These are phyloP conservation scores for Juglanconis juglandina DNA, from an alignment of 2,329 filamentous ascomycete genomes.

Conservation along the genomic window DNA sequence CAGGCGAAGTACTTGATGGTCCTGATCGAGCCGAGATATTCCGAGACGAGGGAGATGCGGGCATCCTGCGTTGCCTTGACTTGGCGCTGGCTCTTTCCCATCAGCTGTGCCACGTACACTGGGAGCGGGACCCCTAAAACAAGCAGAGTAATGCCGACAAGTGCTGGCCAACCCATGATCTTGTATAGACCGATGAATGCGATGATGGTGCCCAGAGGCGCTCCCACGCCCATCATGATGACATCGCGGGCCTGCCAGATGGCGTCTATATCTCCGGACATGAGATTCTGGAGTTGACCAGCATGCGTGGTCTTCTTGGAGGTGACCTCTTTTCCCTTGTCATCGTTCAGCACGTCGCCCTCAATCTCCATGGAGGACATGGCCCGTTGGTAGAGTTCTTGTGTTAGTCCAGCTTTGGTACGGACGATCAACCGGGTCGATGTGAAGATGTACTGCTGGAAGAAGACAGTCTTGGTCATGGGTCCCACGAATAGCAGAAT, in stretches of 20 bases:
- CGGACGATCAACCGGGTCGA: conserved; percentile 55
- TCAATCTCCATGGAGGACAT: conserved; percentile 55
- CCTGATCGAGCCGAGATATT: conserved; percentile 55
- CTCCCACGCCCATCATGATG: conserved; percentile 42
- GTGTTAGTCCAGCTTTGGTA: conserved; percentile 53
- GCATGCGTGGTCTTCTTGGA: conserved; percentile 21
- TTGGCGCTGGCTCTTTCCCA: conserved; percentile 48
- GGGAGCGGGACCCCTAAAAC: conserved; percentile 48
- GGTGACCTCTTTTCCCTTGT: conserved; percentile 22
- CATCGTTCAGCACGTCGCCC: conserved; percentile 45
- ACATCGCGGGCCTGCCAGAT: conserved; percentile 51
- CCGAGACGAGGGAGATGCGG: conserved; percentile 55
- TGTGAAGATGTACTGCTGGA: conserved; percentile 56
- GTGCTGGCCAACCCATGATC: conserved; percentile 53
- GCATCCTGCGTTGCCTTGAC: conserved; percentile 54
- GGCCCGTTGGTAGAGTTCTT: conserved; percentile 56
- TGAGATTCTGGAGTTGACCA: conserved; percentile 40
- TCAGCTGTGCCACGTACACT: conserved; percentile 44
- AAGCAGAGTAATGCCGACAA: conserved; percentile 49
- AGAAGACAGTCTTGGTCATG: conserved; percentile 44
- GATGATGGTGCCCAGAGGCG: conserved; percentile 44
- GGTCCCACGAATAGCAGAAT: conserved; percentile 51
- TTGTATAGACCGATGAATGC: conserved; percentile 51
- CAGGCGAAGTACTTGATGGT: conserved; percentile 61
- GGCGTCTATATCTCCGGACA: conserved; percentile 57